phyloP scores from a whole-genome alignment of 2,329 filamentous ascomycete species.

The Cordyceps cicadae region DNA sequence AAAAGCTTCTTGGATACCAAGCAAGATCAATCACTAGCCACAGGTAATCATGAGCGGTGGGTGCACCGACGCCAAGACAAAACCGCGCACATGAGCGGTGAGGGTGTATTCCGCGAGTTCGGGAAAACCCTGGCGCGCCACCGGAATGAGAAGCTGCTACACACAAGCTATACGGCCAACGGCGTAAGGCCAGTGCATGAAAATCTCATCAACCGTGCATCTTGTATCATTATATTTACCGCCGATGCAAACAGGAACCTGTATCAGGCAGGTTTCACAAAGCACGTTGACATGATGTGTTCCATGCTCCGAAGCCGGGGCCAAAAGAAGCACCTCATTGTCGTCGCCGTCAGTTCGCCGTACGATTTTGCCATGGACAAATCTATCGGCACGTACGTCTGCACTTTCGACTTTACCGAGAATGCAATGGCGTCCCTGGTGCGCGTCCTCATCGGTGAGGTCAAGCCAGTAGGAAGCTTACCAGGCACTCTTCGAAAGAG shows the following conservation, averaged over 20 bases:
- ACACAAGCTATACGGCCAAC: conserved; percentile 93
- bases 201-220: conserved; percentile 80
- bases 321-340: conserved; percentile 81
- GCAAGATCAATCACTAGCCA: conserved; percentile 26
- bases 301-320: conserved; percentile 68
- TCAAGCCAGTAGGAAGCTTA: conserved; percentile 48
- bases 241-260: conserved; percentile 90
- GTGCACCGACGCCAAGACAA: conserved; percentile 48
- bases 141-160: conserved; percentile 75
- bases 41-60: conserved; percentile 46
- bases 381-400: conserved; percentile 83
- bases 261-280: conserved; percentile 91
- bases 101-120: conserved; percentile 84
- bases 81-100: conserved; percentile 73
- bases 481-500: conserved; percentile 76
- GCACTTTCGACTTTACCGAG: conserved; percentile 94
- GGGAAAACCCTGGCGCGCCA: conserved; percentile 81
- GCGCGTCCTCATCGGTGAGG: conserved; percentile 73
- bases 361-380: conserved; percentile 96
- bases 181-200: conserved; percentile 89
- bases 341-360: conserved; percentile 87
- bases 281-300: conserved; percentile 94
- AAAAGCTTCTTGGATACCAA: conserved; percentile 56
- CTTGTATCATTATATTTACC: conserved; percentile 81
- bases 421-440: conserved; percentile 80